Percentiles rank a stretch among this genome's conserved stretches.
Evolutionary conservation across 2,329 filamentous ascomycete species (phyloP).

Genomic region (Grosmannia clavigera): DNA sequence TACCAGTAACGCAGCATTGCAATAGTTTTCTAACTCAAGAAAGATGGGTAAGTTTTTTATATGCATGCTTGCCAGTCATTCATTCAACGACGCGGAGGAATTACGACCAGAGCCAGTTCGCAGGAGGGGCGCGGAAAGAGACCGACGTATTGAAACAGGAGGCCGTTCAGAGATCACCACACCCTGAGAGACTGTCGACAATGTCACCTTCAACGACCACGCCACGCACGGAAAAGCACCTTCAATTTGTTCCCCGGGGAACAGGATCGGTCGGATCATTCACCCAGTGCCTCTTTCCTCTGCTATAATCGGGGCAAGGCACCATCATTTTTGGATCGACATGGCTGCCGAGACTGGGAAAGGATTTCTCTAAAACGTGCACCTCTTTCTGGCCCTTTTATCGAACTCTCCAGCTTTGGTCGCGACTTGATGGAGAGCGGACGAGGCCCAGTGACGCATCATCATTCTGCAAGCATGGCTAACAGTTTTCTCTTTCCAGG

Average conservation of each 20-base stretch:
- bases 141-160: background rate
- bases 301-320: background rate
- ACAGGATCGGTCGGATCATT: background rate
- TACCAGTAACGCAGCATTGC: background rate
- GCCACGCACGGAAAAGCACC: background rate
- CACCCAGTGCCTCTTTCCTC: background rate
- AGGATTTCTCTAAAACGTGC: background rate
- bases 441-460: no score
- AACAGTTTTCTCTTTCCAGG: slow-evolving; percentile 37
- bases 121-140: background rate
- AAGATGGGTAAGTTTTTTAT: slow-evolving; percentile 10
- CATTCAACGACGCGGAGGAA: background rate
- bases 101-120: background rate
- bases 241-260: background rate
- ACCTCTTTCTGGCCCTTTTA: background rate
- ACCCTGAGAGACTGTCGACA: no score
- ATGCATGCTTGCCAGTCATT: background rate
- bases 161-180: background rate
- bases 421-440: background rate
- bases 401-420: background rate
- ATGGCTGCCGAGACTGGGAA: background rate
- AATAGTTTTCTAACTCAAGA: slow-evolving; percentile 23
- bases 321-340: background rate
- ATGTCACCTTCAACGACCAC: background rate
- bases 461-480: slow-evolving; percentile 3